These are phyloP conservation scores for Suillus decipiens DNA, from an alignment of 768 basidiomycete genomes.

Conservation along the genomic window DNA sequence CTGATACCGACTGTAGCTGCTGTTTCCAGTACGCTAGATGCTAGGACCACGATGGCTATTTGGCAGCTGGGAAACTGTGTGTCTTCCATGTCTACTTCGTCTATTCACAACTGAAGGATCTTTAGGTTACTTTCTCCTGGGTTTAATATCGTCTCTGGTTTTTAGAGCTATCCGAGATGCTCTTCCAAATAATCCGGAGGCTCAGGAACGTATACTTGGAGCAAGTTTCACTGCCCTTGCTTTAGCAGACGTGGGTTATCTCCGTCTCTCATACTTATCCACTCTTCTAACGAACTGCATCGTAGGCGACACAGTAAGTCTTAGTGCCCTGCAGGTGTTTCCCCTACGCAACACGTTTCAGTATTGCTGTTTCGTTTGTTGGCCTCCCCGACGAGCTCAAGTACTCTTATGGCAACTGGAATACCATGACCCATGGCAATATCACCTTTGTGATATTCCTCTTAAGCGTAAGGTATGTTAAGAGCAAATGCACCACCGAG, in stretches of 20 bases:
- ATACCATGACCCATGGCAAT: conserved; percentile 75
- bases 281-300: conserved; percentile 7
- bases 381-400: conserved; percentile 59
- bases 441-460: conserved; percentile 63
- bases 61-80: conserved; percentile 71
- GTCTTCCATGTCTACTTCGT: conserved; percentile 18
- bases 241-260: conserved; percentile 63
- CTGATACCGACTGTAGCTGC: conserved; percentile 51
- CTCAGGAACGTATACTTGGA: conserved; percentile 71
- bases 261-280: conserved; percentile 3
- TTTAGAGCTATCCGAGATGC: conserved; percentile 69
- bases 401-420: conserved; percentile 58
- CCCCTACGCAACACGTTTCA: conserved; percentile 29
- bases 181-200: conserved; percentile 52
- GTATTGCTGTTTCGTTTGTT: conserved; percentile 57
- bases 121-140: conserved; percentile 62
- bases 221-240: conserved; percentile 62
- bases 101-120: not conserved
- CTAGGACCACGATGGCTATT: conserved; percentile 59
- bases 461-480: conserved; percentile 55
- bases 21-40: conserved; percentile 39
- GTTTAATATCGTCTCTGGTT: conserved; percentile 64
- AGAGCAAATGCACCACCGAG: not conserved
- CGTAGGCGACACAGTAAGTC: conserved; percentile 63
- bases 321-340: conserved; percentile 7